These are phyloP conservation scores for Annulohypoxylon nitens DNA, from an alignment of 495 filamentous ascomycete genomes.

Conservation along the genomic window DNA sequence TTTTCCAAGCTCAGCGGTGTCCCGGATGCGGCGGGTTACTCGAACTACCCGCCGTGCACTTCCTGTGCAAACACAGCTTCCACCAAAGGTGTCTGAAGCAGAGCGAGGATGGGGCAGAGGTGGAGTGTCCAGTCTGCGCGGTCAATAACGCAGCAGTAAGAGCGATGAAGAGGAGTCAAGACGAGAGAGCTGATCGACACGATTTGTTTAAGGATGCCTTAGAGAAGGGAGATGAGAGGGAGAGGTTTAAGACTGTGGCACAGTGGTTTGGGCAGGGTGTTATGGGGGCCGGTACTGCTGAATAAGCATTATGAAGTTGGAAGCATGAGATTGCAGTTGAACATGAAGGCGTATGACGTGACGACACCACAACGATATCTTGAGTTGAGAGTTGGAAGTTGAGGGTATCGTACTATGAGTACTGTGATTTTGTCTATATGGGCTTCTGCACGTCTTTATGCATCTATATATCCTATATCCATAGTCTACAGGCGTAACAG, in stretches of 20 bases:
- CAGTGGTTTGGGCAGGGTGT: conserved; percentile 97
- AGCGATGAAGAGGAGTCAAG: conserved; percentile 86
- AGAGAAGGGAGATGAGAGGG: conserved; percentile 81
- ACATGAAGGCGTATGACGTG: conserved; percentile 3
- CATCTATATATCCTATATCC: conserved; percentile 1
- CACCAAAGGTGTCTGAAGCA: conserved; percentile 83
- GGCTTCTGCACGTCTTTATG: conserved; percentile 7
- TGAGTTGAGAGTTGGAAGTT: neutral
- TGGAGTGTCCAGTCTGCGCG: conserved; percentile 88
- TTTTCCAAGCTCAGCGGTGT: conserved; percentile 93
- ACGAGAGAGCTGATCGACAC: conserved; percentile 88
- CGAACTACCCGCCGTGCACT: conserved; percentile 91
- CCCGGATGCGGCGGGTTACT: conserved; percentile 79
- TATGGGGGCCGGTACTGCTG: conserved; percentile 69
- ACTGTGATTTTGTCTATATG: conserved; percentile 12
- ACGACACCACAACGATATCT: conserved; percentile 11
- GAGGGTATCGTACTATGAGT: conserved; percentile 18
- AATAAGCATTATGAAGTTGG: conserved; percentile 41
- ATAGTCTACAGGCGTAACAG: conserved; percentile 11
- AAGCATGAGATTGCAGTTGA: neutral
- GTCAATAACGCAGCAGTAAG: conserved; percentile 85
- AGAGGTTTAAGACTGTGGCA: conserved; percentile 87
- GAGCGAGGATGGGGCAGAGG: conserved; percentile 64
- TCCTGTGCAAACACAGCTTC: conserved; percentile 96
- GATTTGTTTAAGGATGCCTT: conserved; percentile 89